These are phyloP conservation scores for Dactylellina haptotyla DNA, from an alignment of 2,329 filamentous ascomycete genomes.

Conservation along the genomic window DNA sequence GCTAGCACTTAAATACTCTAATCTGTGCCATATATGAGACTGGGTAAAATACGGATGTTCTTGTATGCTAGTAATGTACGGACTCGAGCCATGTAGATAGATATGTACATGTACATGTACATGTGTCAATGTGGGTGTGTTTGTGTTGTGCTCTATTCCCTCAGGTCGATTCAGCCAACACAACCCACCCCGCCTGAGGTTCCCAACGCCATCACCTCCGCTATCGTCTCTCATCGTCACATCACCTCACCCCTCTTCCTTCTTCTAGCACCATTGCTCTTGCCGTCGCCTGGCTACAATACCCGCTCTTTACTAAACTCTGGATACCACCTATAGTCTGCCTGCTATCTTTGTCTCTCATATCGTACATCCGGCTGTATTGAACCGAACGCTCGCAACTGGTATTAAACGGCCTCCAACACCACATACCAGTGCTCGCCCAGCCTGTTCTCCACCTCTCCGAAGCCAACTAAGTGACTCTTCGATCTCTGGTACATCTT, in stretches of 20 bases:
- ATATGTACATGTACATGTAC: background rate
- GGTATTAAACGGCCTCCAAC: too few relatives aligned
- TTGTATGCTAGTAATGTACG: background rate
- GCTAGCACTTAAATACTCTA: too few relatives aligned
- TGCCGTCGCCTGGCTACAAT: conserved; percentile 15
- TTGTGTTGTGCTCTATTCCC: conserved; percentile 38
- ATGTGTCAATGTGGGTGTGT: background rate
- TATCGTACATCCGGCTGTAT: too few relatives aligned
- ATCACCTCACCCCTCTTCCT: conserved; percentile 10
- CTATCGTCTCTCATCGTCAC: conserved; percentile 20
- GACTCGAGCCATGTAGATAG: background rate
- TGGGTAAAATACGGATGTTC: too few relatives aligned
- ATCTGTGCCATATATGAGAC: too few relatives aligned
- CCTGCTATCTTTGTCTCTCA: too few relatives aligned
- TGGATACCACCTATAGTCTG: too few relatives aligned
- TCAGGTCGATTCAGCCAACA: conserved; percentile 9
- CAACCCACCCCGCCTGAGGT: conserved; percentile 18
- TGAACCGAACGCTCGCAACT: too few relatives aligned
- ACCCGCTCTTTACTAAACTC: conserved; percentile 10
- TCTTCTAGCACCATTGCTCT: conserved; percentile 23
- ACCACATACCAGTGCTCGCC: too few relatives aligned
- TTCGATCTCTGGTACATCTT: too few relatives aligned
- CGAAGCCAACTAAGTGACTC: too few relatives aligned
- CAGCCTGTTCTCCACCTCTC: too few relatives aligned
- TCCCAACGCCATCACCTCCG: conserved; percentile 23